Evolutionary conservation across 2,329 filamentous ascomycete genomes (phyloP).

Genomic region (Exophiala calicioides): DNA sequence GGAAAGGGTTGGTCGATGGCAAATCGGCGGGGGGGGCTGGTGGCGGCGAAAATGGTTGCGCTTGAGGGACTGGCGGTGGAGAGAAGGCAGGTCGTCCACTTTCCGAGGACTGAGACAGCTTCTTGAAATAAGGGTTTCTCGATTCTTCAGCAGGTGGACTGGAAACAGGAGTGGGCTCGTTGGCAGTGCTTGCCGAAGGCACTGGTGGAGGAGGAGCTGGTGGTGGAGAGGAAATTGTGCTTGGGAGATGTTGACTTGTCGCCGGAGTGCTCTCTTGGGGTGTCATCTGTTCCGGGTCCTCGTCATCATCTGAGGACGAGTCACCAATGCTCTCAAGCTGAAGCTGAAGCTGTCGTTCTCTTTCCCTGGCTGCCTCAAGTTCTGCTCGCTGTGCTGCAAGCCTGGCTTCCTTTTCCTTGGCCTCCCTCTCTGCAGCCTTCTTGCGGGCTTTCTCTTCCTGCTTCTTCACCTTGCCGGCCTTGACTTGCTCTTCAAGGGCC

Average conservation of each 20-base stretch:
- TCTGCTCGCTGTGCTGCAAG: conserved; percentile 84
- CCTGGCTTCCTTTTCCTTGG: conserved; percentile 84
- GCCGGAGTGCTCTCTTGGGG: conserved; percentile 62
- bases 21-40: conserved; percentile 50
- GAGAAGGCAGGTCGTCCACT: conserved; percentile 42
- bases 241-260: conserved; percentile 55
- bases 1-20: conserved; percentile 92
- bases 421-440: conserved; percentile 81
- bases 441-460: conserved; percentile 92
- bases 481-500: conserved; percentile 90
- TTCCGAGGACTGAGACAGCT: conserved; percentile 69
- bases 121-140: conserved; percentile 93
- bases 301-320: conserved; percentile 73
- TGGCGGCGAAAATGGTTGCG: conserved; percentile 40
- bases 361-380: conserved; percentile 85
- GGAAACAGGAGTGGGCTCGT: conserved; percentile 50
- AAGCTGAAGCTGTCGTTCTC: conserved; percentile 83
- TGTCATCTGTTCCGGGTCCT: conserved; percentile 70
- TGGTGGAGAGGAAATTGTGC: conserved; percentile 35
- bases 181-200: conserved; percentile 52
- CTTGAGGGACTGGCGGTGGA: conserved; percentile 48
- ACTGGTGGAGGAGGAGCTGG: conserved; percentile 34
- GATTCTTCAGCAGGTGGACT: conserved; percentile 67
- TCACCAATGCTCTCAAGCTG: conserved; percentile 81
- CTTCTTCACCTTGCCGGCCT: conserved; percentile 90